A percentile compares a stretch with the other conserved stretches of the same genome.
Conservation (phyloP, 352 stramenopile species). For the Globisporangium parvum region DNA sequence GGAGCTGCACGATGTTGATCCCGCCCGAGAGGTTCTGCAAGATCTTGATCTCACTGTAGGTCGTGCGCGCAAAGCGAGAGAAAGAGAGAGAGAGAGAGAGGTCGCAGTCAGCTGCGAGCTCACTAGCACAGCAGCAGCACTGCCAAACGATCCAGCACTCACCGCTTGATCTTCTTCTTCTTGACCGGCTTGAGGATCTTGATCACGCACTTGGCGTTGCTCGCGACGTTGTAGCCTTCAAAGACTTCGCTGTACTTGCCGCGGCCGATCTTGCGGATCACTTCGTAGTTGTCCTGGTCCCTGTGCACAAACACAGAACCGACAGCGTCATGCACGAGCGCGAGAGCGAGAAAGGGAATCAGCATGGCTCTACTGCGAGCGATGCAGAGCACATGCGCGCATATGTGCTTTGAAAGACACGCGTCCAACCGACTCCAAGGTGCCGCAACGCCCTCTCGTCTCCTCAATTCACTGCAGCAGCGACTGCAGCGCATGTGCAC, state of each 20-base stretch:
- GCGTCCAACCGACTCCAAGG: too few species aligned
- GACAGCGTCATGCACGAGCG: too few species aligned
- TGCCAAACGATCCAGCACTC: slow-evolving; percentile 4
- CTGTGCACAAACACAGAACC: slow-evolving; percentile 25
- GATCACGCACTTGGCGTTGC: slow-evolving; percentile 97
- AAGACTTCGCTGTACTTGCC: slow-evolving; percentile 99
- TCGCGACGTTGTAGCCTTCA: slow-evolving; percentile 96
- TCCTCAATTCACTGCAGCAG: too few species aligned
- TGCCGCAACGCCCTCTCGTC: too few species aligned
- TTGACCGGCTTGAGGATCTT: slow-evolving; percentile 99
- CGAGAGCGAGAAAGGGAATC: neutral
- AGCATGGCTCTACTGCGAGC: neutral
- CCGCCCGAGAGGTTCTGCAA: slow-evolving; percentile 98
- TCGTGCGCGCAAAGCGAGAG: neutral
- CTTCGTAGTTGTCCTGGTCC: slow-evolving; percentile 99
- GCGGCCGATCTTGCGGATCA: slow-evolving; percentile 98
- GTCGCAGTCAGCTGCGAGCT: too few species aligned
- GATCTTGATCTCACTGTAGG: slow-evolving; percentile 97
- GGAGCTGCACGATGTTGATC: slow-evolving; percentile 98
- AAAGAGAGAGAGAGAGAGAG: neutral
- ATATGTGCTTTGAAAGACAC: too few species aligned
- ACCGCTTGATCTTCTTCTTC: slow-evolving; percentile 99
- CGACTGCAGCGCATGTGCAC: too few species aligned
- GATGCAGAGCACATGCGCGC: too few species aligned
- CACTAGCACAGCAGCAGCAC: too few species aligned